These are phyloP conservation scores for Phanerodontia chrysosporium DNA, from an alignment of 768 basidiomycete species.

Conservation along the genomic window DNA sequence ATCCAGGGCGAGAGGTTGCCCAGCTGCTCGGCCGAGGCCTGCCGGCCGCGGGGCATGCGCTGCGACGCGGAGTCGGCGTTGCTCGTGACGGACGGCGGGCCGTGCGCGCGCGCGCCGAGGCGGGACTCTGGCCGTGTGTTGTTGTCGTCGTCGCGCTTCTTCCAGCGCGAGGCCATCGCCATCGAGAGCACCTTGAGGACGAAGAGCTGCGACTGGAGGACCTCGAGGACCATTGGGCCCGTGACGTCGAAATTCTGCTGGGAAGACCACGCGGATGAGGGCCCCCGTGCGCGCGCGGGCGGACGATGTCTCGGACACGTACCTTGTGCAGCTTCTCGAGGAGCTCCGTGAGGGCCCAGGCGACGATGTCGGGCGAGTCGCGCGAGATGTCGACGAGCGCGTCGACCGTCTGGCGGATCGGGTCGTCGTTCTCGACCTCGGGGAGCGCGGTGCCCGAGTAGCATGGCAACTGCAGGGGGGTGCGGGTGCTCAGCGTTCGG, in stretches of 20 bases:
- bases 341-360: slow-evolving; percentile 70
- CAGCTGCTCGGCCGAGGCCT: slow-evolving; percentile 42
- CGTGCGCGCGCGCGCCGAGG: slow-evolving; percentile 28
- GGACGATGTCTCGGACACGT: slow-evolving; percentile 10
- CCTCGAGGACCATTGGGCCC: slow-evolving; percentile 57
- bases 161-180: slow-evolving; percentile 78
- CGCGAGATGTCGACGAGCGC: slow-evolving; percentile 75
- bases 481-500: no score
- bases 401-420: slow-evolving; percentile 72
- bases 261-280: not conserved
- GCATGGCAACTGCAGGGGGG: slow-evolving; percentile 82
- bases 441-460: slow-evolving; percentile 75
- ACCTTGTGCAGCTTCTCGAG: slow-evolving; percentile 79
- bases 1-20: slow-evolving; percentile 41
- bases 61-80: slow-evolving; percentile 31
- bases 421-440: slow-evolving; percentile 69
- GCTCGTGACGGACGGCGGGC: slow-evolving; percentile 27
- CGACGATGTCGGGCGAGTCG: slow-evolving; percentile 77
- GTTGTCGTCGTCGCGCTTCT: slow-evolving; percentile 38
- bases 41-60: slow-evolving; percentile 27
- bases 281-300: not conserved
- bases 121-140: slow-evolving; percentile 38
- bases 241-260: slow-evolving; percentile 49
- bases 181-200: slow-evolving; percentile 77
- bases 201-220: slow-evolving; percentile 84